Evolutionary conservation across 306 rosid genomes (phyloP).

Genomic region (Cyamopsis tetragonoloba): DNA sequence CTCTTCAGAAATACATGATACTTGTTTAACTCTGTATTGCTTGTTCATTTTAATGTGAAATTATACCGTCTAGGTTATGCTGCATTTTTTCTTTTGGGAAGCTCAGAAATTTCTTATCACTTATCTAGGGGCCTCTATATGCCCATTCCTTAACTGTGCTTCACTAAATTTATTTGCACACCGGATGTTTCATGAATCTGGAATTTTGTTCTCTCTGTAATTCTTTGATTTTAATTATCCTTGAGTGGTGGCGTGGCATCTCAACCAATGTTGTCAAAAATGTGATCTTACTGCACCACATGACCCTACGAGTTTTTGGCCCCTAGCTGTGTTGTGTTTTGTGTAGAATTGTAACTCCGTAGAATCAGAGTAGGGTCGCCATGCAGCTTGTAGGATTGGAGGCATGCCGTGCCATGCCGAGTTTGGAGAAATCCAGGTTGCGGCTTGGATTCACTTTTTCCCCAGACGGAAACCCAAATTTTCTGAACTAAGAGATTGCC

Average conservation of each 20-base stretch:
- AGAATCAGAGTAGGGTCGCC: no score
- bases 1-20: background rate
- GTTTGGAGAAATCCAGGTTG: no score
- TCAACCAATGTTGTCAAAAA: no score
- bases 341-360: no score
- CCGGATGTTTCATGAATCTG: background rate
- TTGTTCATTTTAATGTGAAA: conserved; percentile 1
- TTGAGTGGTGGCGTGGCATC: background rate
- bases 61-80: background rate
- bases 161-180: background rate
- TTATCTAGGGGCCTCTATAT: background rate
- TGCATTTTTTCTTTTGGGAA: background rate
- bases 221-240: background rate
- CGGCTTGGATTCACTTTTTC: no score
- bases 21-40: conserved; percentile 6
- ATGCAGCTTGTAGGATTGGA: no score
- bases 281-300: no score
- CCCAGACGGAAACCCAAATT: no score
- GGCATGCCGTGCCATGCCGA: no score
- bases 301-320: no score
- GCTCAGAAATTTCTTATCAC: background rate
- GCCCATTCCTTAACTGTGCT: conserved; percentile 14
- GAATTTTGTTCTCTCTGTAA: background rate
- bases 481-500: no score
- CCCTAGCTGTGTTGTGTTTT: no score